Percentiles rank a stretch among this genome's conserved stretches.
phyloP scores from a whole-genome alignment of 2,329 filamentous ascomycete species.

The Gnomoniopsis smithogilvyi region DNA sequence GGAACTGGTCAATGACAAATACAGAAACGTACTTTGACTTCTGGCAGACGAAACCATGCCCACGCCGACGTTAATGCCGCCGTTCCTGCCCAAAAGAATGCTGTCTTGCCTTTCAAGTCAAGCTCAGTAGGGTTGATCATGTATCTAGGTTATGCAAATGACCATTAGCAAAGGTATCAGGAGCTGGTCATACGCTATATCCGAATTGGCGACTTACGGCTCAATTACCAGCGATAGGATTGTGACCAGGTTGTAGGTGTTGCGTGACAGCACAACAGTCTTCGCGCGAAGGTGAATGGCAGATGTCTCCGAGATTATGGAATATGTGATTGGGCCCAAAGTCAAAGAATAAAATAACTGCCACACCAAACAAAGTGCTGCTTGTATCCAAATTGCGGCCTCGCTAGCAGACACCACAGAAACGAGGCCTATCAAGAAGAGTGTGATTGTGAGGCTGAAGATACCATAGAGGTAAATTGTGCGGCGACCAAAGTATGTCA shows the following conservation, averaged over 20 bases:
- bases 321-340: constrained; percentile 44
- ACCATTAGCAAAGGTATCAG: neutral
- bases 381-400: constrained; percentile 35
- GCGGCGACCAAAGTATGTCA: constrained; percentile 41
- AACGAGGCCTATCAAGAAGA: constrained; percentile 41
- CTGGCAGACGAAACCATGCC: constrained; percentile 48
- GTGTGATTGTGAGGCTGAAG: constrained; percentile 33
- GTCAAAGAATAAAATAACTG: constrained; percentile 44
- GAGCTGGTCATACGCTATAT: too few relatives aligned
- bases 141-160: constrained; percentile 21
- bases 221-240: constrained; percentile 38
- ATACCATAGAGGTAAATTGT: constrained; percentile 43
- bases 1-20: neutral
- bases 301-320: constrained; percentile 45
- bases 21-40: constrained; percentile 23
- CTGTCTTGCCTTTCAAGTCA: constrained; percentile 39
- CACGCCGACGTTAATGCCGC: constrained; percentile 44
- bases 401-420: constrained; percentile 38
- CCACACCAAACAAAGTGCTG: constrained; percentile 40
- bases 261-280: constrained; percentile 42
- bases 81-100: constrained; percentile 40
- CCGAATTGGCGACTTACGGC: constrained; percentile 18
- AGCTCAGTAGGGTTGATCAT: constrained; percentile 32
- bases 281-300: constrained; percentile 42
- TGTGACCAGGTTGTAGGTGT: constrained; percentile 40